A percentile compares a stretch with the other conserved stretches of the same genome.
Evolutionary conservation across 768 basidiomycete species (phyloP).

Genomic region (Leccinum fibrillosum): DNA sequence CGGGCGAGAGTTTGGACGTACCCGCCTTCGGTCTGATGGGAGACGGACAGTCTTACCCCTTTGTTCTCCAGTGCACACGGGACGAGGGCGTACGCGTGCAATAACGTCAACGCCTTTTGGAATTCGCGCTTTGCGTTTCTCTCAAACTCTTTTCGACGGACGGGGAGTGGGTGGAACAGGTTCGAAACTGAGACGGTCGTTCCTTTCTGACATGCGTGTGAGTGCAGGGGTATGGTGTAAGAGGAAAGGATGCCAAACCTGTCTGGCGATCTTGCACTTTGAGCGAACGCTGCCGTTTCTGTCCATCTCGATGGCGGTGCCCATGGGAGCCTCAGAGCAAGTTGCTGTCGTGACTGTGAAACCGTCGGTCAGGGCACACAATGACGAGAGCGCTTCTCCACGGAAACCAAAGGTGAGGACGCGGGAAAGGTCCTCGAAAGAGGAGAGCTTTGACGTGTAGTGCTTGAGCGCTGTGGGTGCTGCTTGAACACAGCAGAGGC

Average conservation of each 20-base stretch:
- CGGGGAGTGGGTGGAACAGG: conserved; percentile 81
- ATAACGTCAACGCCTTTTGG: conserved; percentile 72
- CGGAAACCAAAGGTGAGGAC: conserved; percentile 91
- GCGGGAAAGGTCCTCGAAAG: conserved; percentile 67
- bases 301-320: conserved; percentile 73
- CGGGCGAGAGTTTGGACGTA: conserved; percentile 31
- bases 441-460: conserved; percentile 86
- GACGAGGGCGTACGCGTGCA: conserved; percentile 87
- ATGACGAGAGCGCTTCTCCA: conserved; percentile 91
- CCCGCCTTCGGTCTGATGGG: conserved; percentile 69
- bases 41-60: conserved; percentile 72
- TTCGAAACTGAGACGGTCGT: conserved; percentile 74
- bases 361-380: conserved; percentile 77
- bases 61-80: conserved; percentile 58
- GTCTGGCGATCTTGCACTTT: conserved; percentile 66
- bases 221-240: neutral
- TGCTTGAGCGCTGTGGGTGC: conserved; percentile 73
- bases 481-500: neutral
- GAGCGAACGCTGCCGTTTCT: conserved; percentile 56
- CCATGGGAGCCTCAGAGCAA: conserved; percentile 67
- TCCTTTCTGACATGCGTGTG: conserved; percentile 59
- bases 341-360: conserved; percentile 77
- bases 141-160: conserved; percentile 88
- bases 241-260: conserved; percentile 44
- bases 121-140: conserved; percentile 88